Evolutionary conservation across 768 basidiomycete species (phyloP), one percentile per base, ranked within the genome.

Genomic region (Rossbeevera mucosa): DNA sequence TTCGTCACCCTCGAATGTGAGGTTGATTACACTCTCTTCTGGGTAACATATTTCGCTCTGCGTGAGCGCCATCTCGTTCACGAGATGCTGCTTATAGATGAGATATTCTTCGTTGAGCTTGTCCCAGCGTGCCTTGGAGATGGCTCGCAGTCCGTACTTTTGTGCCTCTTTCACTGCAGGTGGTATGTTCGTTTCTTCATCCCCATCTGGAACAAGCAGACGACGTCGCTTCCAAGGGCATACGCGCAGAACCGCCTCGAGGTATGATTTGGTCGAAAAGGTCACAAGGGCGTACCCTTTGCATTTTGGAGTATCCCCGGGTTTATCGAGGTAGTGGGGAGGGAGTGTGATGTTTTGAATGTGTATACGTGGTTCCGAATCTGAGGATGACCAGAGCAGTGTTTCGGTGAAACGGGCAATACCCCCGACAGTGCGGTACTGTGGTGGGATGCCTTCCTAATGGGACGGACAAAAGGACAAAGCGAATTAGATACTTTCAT

Each of bases 281-380:
- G 81, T 81, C 49, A 91, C 71, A 25, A 92, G 77, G 0, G 88
- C 87, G 55, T 91, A 91, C 2, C 86, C 86, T 72, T 86, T 91
- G 66, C 78, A 85, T 49, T 76, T 78, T 2, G 85, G 80, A 13
- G 69, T 58, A 22, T 77, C 75, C 2, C 70, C 79, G 13, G 79
- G 76, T 47, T 74, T 74, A 62, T 88, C 86, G 44, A 79, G 76
- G 62, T 84, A 78, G 59, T 90, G 86, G 0, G 79, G 72, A 12
- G 83, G 86, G 24, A 88, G 73, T 2, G 67, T 55, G 38, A 92
- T 72, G 31, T 64, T 56, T 61, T 91, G 83, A 5, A 90, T 61
- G 20, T 65, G 68, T 20, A 62, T 40, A 5, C 42, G 4, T 25
- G 51, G 43, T 16, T 18, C 33, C 6, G 14, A 7, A n/a, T 41